Evolutionary conservation across 1,284 basidiomycete species (phyloP), one percentile per base, ranked within the genome.

Genomic region (Coniophora puteana): DNA sequence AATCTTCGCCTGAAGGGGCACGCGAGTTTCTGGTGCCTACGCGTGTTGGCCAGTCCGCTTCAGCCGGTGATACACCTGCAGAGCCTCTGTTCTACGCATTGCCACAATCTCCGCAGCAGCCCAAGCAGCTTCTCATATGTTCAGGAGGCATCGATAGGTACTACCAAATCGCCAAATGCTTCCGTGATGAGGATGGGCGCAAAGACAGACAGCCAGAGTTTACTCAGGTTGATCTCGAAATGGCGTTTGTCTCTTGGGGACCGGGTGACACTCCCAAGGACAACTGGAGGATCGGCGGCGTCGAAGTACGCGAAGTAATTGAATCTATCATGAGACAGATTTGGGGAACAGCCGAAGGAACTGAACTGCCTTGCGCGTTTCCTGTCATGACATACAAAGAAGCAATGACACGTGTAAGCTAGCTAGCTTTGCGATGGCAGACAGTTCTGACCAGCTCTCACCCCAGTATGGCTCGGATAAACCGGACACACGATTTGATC

Each of bases 131-230:
- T 4, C 75, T 97, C 41, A 87, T 97, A 35, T 87, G 86, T 43
- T 95, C 92, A 4, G 94, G 93, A n/a, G 83, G 78, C 1, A 76
- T 94, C 5, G 89, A 93, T 57, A 80, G 76, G 49, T 97, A 97
- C 65, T 97, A 83, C 65, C 93, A 97, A 63, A 75, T 97, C 43
- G 94, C 94, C 12, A 80, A 81, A 51, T 97, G 93, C 65, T 97
- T 97, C 73, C 79, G 94, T 29, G 93, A 97, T 62, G 94, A 97
- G 62, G 92, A 93, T 57, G 91, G 92, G 2, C 76, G 93, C 44
- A 93, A 89, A 63, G 93, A 97, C 64, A 78, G 93, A 22, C 94
- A 97, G 59, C 93, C 94, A 0, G 94, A 97, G 63, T 97, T 97
- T 63, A 97, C 94, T 16, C 93, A 97, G 67, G 74, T 97, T 48